Percentiles rank a stretch among this genome's conserved stretches.
These are phyloP conservation scores for Mycena latifolia DNA, from an alignment of 768 basidiomycete genomes.

Conservation along the genomic window DNA sequence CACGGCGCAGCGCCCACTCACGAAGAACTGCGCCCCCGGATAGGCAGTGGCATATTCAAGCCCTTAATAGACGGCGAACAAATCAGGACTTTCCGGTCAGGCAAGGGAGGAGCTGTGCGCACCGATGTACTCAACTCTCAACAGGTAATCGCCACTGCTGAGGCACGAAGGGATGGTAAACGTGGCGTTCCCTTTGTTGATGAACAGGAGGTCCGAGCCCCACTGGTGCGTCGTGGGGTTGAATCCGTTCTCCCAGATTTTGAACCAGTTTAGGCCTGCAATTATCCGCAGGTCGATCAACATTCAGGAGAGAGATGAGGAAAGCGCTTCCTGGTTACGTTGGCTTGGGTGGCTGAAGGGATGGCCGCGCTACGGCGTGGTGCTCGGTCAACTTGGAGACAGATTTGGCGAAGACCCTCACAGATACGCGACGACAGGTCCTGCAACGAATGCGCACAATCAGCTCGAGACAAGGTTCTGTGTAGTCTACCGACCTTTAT, in stretches of 20 bases:
- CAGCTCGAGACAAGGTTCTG: too few relatives aligned
- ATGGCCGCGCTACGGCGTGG: constrained; percentile 50
- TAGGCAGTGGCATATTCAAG: constrained; percentile 46
- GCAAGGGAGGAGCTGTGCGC: constrained; percentile 35
- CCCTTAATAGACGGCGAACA: too few relatives aligned
- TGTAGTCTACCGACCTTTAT: constrained; percentile 41
- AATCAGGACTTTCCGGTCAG: too few relatives aligned
- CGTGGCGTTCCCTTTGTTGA: constrained; percentile 57
- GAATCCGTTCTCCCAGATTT: constrained; percentile 53
- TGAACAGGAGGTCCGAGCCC: constrained; percentile 56
- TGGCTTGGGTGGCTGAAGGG: constrained; percentile 50
- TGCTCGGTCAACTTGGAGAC: constrained; percentile 4
- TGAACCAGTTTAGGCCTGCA: constrained; percentile 60
- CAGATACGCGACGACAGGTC: constrained; percentile 55
- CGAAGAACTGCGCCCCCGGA: constrained; percentile 60
- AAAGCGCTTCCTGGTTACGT: constrained; percentile 43
- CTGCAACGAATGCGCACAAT: constrained; percentile 41
- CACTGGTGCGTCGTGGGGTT: constrained; percentile 45
- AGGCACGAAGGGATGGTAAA: constrained; percentile 58
- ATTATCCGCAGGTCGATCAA: neutral
- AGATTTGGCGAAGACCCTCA: constrained; percentile 33
- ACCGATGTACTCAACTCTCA: constrained; percentile 60
- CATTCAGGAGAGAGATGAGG: neutral
- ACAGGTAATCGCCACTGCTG: constrained; percentile 53
- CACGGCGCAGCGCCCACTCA: constrained; percentile 27